Evolutionary conservation across 495 filamentous ascomycete species (phyloP), one percentile per base, ranked within the genome.

Genomic region (Aspergillus wentii): DNA sequence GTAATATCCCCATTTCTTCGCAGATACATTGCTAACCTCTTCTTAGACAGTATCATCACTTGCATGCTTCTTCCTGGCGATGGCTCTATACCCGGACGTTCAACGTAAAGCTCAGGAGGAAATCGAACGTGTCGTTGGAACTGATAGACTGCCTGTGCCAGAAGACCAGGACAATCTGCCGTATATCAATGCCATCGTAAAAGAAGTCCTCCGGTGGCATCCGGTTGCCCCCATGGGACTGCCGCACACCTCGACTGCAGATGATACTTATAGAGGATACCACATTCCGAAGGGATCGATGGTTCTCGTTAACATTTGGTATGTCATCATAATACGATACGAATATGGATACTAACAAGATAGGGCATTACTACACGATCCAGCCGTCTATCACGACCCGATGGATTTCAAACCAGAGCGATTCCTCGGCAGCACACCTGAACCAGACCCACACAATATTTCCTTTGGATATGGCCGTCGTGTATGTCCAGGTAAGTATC

Each of bases 241-340:
- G 17, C 75, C 81, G 0, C 81, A 86, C 46, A 59, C 59, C 3
- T 61, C 69, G 2, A 56, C 63, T 5, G 54, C 70, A n/a, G 78
- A 79, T 33, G 75, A 81, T 43, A 54, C 62, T 8, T 72, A 66
- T 28, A 43, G 66, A 1, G 76, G 72, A 8, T 75, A 66, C 45
- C 53, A 61, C 5, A 75, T 79, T 30, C 75, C 78, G 7, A 70
- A 68, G 41, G 58, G 62, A 16, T 55, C 75, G 4, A 54, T 56
- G 3, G 46, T 78, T 0, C 35, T 76, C 17, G 51, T 63, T 10
- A 74, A 74, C 32, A 64, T 69, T 31, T 76, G 72, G 71, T 64
- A 1, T 6, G 38, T 38, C 30, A 30, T 11, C 14, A 15, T 17
- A 27, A 8, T 0, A 28, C n/a, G n/a, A n/a, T n/a, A n/a, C n/a